phyloP scores from a whole-genome alignment of 2,329 filamentous ascomycete species.

The Ascochyta lentis region DNA sequence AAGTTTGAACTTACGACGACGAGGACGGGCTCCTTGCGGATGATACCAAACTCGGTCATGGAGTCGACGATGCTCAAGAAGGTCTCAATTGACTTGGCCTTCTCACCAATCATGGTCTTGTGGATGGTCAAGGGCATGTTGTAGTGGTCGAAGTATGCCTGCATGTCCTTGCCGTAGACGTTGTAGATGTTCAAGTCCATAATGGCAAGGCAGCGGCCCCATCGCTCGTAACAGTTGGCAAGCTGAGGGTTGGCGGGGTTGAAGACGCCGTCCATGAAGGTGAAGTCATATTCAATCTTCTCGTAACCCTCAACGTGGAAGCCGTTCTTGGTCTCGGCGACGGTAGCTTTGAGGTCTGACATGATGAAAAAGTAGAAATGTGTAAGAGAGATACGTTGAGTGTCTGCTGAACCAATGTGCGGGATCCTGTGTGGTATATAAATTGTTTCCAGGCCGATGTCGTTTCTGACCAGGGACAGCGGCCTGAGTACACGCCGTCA shows the following conservation, averaged over 20 bases:
- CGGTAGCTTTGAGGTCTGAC: slow-evolving; percentile 71
- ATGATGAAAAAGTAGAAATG: slow-evolving; percentile 52
- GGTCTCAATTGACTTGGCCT: slow-evolving; percentile 75
- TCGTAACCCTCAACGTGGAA: slow-evolving; percentile 77
- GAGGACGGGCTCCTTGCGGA: slow-evolving; percentile 61
- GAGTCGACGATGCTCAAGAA: slow-evolving; percentile 73
- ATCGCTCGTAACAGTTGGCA: slow-evolving; percentile 68
- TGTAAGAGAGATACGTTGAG: slow-evolving; percentile 33
- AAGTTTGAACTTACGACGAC: slow-evolving; percentile 37
- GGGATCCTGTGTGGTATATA: slow-evolving; percentile 29
- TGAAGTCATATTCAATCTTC: slow-evolving; percentile 79
- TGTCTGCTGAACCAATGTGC: slow-evolving; percentile 23
- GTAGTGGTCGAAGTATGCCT: slow-evolving; percentile 71
- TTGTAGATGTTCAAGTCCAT: slow-evolving; percentile 76
- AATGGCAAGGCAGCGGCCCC: slow-evolving; percentile 70
- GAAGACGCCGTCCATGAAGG: slow-evolving; percentile 74
- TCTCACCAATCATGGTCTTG: slow-evolving; percentile 77
- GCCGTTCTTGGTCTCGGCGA: slow-evolving; percentile 67
- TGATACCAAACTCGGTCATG: slow-evolving; percentile 76
- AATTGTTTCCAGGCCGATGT: slow-evolving; percentile 16
- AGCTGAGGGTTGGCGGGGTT: slow-evolving; percentile 65
- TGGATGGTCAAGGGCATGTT: slow-evolving; percentile 68
- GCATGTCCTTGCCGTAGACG: slow-evolving; percentile 70
- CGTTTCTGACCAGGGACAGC: slow-evolving; percentile 18
- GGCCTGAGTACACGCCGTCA: slow-evolving; percentile 24